phyloP scores from a whole-genome alignment of 1,139 yeast species.

The Nematodospora anomalae region DNA sequence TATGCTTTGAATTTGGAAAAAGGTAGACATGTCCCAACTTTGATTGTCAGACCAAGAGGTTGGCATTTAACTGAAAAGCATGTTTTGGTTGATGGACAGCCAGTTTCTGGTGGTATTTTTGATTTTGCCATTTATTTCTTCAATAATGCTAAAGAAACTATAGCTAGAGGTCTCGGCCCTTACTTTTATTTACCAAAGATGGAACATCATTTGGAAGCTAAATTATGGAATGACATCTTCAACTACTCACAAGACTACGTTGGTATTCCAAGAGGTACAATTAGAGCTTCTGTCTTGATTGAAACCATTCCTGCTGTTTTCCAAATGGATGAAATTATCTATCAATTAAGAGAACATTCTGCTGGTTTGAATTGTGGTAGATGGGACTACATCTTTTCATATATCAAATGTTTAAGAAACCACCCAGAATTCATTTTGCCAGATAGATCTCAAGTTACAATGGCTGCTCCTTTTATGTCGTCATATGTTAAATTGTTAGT shows the following conservation, averaged over 20 bases:
- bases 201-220: constrained; percentile 80
- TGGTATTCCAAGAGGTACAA: constrained; percentile 66
- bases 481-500: constrained; percentile 67
- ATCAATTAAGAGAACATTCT: constrained; percentile 71
- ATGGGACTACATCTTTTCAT: constrained; percentile 80
- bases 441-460: constrained; percentile 71
- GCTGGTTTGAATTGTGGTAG: constrained; percentile 81
- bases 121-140: constrained; percentile 77
- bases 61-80: constrained; percentile 83
- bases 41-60: constrained; percentile 83
- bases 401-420: constrained; percentile 61
- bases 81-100: constrained; percentile 71
- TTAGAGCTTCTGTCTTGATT: constrained; percentile 75
- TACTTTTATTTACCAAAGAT: constrained; percentile 78
- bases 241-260: constrained; percentile 67
- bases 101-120: constrained; percentile 70
- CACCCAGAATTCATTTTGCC: constrained; percentile 61
- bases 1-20: constrained; percentile 58
- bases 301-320: constrained; percentile 77
- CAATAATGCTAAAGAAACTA: constrained; percentile 66
- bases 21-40: constrained; percentile 56
- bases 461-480: constrained; percentile 75
- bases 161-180: constrained; percentile 68
- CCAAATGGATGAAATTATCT: constrained; percentile 81
- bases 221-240: constrained; percentile 77